Percentiles rank a stretch among this genome's conserved stretches.
Conservation (phyloP, 768 basidiomycete species). For the Russula dissimulans region DNA sequence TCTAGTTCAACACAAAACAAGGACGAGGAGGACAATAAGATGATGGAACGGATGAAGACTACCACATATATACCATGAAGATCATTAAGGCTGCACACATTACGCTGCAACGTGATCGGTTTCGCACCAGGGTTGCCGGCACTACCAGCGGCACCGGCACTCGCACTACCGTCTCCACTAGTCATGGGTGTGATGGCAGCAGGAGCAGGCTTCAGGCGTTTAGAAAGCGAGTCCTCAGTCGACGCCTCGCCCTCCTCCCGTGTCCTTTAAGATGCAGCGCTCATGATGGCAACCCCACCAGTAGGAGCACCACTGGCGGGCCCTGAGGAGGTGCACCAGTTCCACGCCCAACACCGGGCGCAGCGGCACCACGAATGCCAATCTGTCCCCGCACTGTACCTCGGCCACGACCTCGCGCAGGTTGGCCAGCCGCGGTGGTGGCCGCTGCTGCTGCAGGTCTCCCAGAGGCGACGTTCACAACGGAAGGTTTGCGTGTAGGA, state of each 20-base stretch:
- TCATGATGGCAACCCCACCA: constrained; percentile 14
- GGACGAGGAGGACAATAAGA: neutral
- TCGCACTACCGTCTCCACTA: neutral
- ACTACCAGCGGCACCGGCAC: neutral
- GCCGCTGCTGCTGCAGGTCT: too few relatives aligned
- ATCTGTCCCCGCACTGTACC: constrained; percentile 5
- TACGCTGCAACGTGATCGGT: constrained; percentile 15
- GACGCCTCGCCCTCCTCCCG: constrained; percentile 16
- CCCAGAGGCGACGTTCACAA: neutral
- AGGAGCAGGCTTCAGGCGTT: constrained; percentile 16
- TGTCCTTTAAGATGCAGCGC: constrained; percentile 17
- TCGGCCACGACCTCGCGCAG: constrained; percentile 16
- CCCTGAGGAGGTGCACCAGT: neutral
- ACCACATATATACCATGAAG: neutral
- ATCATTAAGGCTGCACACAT: constrained; percentile 25
- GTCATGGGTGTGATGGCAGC: neutral
- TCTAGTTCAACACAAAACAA: neutral
- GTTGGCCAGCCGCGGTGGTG: neutral
- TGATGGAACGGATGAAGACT: neutral
- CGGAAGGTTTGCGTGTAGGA: constrained; percentile 1
- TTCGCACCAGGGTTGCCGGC: constrained; percentile 10
- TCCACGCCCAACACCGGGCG: constrained; percentile 5
- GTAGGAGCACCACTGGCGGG: neutral
- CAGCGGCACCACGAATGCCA: constrained; percentile 16
- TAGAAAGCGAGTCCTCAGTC: constrained; percentile 13